A percentile compares a stretch with the other conserved stretches of the same genome.
phyloP scores from a whole-genome alignment of 1,284 basidiomycete genomes.

The Apiotrichum akiyoshidainum region DNA sequence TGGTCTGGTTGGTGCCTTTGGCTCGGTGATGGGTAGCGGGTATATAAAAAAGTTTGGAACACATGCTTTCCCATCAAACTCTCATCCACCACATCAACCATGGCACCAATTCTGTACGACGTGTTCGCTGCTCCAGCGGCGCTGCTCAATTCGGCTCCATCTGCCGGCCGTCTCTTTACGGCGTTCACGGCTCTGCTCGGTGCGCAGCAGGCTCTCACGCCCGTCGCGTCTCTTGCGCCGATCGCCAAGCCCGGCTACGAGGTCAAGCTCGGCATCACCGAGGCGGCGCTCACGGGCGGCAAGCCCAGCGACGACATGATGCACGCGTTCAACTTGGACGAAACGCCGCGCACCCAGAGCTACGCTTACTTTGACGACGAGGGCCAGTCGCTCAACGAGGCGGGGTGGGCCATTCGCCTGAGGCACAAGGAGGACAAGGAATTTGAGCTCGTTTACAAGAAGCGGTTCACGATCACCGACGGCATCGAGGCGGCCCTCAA shows the following conservation, averaged over 20 bases:
- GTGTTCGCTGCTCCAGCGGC: no score
- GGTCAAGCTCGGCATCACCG: slow-evolving; percentile 11
- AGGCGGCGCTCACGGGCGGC: neutral
- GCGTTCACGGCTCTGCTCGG: no score
- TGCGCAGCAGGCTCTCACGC: no score
- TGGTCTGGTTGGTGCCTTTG: no score
- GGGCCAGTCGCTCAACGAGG: neutral
- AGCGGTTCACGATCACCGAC: slow-evolving; percentile 6
- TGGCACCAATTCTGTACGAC: no score
- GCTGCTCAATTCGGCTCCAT: no score
- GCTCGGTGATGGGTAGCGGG: no score
- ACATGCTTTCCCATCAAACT: no score
- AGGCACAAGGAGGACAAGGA: slow-evolving; percentile 10
- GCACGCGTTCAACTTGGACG: neutral
- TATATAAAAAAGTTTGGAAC: no score
- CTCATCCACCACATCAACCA: no score
- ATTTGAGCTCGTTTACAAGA: slow-evolving; percentile 12
- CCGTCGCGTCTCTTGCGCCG: neutral
- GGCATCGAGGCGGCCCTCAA: neutral
- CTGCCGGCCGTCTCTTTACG: no score
- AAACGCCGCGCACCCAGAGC: neutral
- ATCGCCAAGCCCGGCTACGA: slow-evolving; percentile 11
- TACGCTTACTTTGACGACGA: slow-evolving; percentile 12
- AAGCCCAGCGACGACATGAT: neutral
- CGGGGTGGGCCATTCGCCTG: slow-evolving; percentile 10